phyloP scores from a whole-genome alignment of 768 basidiomycete species.

The Phaffia tasmanica region DNA sequence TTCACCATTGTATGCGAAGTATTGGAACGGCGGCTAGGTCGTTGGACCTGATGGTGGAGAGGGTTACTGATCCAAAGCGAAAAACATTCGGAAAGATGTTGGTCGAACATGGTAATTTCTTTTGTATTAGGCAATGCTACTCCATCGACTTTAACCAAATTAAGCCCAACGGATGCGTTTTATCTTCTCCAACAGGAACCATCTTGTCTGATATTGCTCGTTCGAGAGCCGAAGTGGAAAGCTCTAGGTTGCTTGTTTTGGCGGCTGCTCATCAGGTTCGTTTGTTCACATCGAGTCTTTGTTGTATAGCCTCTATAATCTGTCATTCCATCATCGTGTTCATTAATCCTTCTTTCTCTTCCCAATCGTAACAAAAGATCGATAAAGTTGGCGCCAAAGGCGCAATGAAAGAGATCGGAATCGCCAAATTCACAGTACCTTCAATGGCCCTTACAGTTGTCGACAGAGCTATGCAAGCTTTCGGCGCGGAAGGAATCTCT shows the following conservation, averaged over 20 bases:
- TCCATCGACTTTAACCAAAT: background rate
- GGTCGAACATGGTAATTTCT: constrained; percentile 66
- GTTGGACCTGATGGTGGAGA: constrained; percentile 72
- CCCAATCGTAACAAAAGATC: constrained; percentile 49
- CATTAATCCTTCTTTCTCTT: background rate
- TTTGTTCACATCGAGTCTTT: background rate
- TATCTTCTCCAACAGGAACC: constrained; percentile 48
- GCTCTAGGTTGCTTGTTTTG: constrained; percentile 72
- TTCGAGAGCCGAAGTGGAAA: constrained; percentile 86
- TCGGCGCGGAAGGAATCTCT: constrained; percentile 89
- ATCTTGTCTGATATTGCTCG: constrained; percentile 83
- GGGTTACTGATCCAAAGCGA: constrained; percentile 80
- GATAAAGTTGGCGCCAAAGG: constrained; percentile 86
- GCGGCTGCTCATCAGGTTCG: constrained; percentile 74
- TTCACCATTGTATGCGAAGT: constrained; percentile 89
- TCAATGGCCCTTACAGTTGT: constrained; percentile 76
- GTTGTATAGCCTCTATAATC: background rate
- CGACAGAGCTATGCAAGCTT: constrained; percentile 91
- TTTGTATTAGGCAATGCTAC: background rate
- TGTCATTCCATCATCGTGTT: background rate
- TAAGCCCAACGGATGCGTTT: too few relatives aligned
- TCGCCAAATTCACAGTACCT: constrained; percentile 94
- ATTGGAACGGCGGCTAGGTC: constrained; percentile 79
- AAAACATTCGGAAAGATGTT: constrained; percentile 92
- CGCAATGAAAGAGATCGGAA: constrained; percentile 92